These are phyloP conservation scores for Lentinula novae-zelandiae DNA, from an alignment of 1,284 basidiomycete genomes.

Conservation along the genomic window DNA sequence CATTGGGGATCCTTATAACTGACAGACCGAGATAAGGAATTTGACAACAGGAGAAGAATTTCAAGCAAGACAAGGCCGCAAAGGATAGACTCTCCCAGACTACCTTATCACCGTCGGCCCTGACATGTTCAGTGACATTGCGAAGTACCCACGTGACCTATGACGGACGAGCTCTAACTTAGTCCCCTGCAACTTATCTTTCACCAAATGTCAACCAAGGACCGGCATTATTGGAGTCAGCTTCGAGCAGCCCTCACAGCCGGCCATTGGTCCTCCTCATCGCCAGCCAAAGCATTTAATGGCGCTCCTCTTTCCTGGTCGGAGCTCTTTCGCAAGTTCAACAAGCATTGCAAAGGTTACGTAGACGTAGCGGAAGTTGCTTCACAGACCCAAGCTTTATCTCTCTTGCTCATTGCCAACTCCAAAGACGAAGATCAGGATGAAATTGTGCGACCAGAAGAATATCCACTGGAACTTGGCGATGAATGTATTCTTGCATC, in stretches of 20 bases:
- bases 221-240: constrained; percentile 71
- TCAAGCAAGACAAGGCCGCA: background rate
- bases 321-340: constrained; percentile 83
- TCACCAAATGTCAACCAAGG: constrained; percentile 39
- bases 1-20: background rate
- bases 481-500: constrained; percentile 54
- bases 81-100: background rate
- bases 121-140: background rate
- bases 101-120: background rate
- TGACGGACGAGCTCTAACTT: background rate
- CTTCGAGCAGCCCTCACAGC: constrained; percentile 63
- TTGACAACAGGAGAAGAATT: background rate
- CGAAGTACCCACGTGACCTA: background rate
- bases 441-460: constrained; percentile 24
- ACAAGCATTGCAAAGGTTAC: constrained; percentile 73
- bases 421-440: constrained; percentile 45
- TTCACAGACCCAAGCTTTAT: constrained; percentile 61
- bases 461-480: constrained; percentile 41
- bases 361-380: constrained; percentile 63
- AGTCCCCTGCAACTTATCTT: too few relatives aligned
- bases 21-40: background rate
- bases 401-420: constrained; percentile 50
- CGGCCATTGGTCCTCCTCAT: constrained; percentile 60
- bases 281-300: constrained; percentile 62
- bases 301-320: constrained; percentile 66